Evolutionary conservation across 2,329 filamentous ascomycete species (phyloP).

Genomic region (Fusarium sp.): DNA sequence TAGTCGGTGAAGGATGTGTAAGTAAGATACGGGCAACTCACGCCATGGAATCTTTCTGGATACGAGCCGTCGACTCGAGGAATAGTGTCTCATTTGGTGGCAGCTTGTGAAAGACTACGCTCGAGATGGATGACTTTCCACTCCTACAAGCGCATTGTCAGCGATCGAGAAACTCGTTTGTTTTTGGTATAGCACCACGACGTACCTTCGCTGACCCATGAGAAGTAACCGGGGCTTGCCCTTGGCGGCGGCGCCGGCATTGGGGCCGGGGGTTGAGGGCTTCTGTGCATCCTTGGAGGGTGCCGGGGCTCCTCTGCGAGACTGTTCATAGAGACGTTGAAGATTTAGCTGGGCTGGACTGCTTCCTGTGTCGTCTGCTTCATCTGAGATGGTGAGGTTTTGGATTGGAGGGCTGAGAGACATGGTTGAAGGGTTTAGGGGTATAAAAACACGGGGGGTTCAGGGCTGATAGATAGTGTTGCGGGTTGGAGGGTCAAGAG

Average conservation of each 20-base stretch:
- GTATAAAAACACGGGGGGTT: not conserved
- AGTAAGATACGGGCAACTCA: constrained; percentile 61
- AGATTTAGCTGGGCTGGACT: constrained; percentile 74
- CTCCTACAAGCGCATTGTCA: constrained; percentile 69
- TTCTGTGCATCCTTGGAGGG: constrained; percentile 63
- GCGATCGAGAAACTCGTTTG: not conserved
- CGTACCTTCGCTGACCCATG: constrained; percentile 94
- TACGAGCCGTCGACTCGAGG: constrained; percentile 91
- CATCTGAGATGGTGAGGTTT: constrained; percentile 40
- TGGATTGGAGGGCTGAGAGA: constrained; percentile 50
- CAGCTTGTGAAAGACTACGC: constrained; percentile 99
- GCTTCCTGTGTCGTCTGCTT: constrained; percentile 53
- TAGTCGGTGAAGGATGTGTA: not conserved
- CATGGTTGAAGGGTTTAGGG: constrained; percentile 41
- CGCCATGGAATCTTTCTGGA: constrained; percentile 96
- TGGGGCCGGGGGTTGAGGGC: constrained; percentile 54
- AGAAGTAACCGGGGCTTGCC: constrained; percentile 87
- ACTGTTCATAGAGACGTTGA: constrained; percentile 73
- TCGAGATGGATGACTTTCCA: constrained; percentile 98
- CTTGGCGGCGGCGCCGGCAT: constrained; percentile 63
- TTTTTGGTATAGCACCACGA: not conserved
- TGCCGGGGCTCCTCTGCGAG: constrained; percentile 62
- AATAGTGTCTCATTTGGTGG: constrained; percentile 96
- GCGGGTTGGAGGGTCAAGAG: constrained; percentile 2
- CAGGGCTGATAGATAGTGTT: constrained; percentile 20